These are phyloP conservation scores for Ceriops tagal DNA, from an alignment of 345 rosid genomes.

Conservation along the genomic window DNA sequence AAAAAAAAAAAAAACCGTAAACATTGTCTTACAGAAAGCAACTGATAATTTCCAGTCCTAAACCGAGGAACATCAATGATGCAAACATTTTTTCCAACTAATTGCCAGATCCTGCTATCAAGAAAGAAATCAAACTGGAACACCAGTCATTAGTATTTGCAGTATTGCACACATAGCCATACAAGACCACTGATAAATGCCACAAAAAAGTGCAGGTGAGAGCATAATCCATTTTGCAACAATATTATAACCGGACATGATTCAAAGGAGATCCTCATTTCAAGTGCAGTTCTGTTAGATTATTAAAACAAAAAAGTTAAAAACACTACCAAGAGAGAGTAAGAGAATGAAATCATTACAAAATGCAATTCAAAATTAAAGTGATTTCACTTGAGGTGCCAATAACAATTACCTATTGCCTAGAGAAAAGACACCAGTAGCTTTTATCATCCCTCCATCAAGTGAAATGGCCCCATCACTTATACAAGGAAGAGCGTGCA, in stretches of 20 bases:
- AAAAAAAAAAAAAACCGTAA: no score
- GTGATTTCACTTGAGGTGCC: constrained; percentile 1
- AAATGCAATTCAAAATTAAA: neutral
- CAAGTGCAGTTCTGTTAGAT: constrained; percentile 9
- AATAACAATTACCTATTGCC: constrained; percentile 55
- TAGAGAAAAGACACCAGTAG: constrained; percentile 54
- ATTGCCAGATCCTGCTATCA: no score
- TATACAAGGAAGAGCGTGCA: constrained; percentile 68
- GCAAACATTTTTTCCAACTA: no score
- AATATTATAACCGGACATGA: neutral
- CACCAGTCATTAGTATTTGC: neutral
- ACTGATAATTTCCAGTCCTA: no score
- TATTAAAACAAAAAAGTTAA: neutral
- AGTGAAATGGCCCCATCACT: constrained; percentile 84
- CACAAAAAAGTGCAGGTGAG: neutral
- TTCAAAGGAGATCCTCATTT: neutral
- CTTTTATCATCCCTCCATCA: constrained; percentile 88
- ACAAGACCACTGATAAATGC: neutral
- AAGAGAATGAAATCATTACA: neutral
- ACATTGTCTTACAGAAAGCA: no score
- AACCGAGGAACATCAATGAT: no score
- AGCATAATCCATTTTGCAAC: neutral
- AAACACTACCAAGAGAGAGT: neutral
- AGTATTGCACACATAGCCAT: neutral
- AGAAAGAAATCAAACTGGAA: neutral